Evolutionary conservation across 805 yeast species (phyloP), one percentile per base, ranked within the genome.

Genomic region (Yamadazyma nakazawae): DNA sequence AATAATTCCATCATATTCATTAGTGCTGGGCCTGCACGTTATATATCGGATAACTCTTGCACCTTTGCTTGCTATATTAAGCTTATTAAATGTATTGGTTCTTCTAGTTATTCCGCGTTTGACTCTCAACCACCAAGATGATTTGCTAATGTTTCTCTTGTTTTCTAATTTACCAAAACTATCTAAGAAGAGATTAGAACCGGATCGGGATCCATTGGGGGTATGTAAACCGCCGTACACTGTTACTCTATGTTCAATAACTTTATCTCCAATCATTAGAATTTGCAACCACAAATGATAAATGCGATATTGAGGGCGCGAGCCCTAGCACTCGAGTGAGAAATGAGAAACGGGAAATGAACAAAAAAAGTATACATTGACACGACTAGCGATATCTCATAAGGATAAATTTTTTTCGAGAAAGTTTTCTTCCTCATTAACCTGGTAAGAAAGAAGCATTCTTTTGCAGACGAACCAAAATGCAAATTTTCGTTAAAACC

Each of bases 401-500:
- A 31, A 18, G 16, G 3, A 34, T 9, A 37, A 42, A 37, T 30
- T 9, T 34, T 24, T 24, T 30, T 9, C 3, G 5, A 34, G 13
- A 42, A 41, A 14, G 21, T 46, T 38, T 44, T 44, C 34, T 34
- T 45, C 38, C 26, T 19, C 41, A 34, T 57, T 19, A 18, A 37
- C 38, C 46, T 58, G 76, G 76, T 71, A 70, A 66, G 77, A 72
- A 72, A 71, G 77, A 72, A 72, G 77, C 77, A 72, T 62, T 53
- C 34, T 52, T 61, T 68, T 50, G 53, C 52, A 50, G 52, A 50
- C 65, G 59, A 56, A 56, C 63, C 65, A 72, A 63, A 62, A 86
- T 87, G 96, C 95, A 88, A 82, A 91, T 92, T 81, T 94, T 94
- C 80, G 98, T 94, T 79, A 94, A 92, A 81, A 92, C 99, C 80